These are phyloP conservation scores for Cryphonectria radicalis DNA, from an alignment of 2,329 filamentous ascomycete species.

Conservation along the genomic window DNA sequence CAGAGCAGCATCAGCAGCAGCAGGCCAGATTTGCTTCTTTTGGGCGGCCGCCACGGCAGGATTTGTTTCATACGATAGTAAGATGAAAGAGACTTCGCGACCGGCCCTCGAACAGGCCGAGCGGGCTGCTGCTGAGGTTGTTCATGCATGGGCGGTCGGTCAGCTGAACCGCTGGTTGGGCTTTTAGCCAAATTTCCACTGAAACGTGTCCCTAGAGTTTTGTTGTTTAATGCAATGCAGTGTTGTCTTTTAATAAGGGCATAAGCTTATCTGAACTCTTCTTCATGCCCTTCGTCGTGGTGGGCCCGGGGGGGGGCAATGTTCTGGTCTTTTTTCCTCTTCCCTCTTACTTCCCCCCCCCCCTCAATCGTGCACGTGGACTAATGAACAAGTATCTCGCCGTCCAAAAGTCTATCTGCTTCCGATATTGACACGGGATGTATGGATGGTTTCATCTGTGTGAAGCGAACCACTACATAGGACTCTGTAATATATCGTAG, in stretches of 20 bases:
- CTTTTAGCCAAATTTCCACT: background rate
- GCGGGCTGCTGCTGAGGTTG: background rate
- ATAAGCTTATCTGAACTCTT: background rate
- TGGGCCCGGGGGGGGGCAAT: too few species aligned
- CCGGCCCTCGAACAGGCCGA: background rate
- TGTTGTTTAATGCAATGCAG: background rate
- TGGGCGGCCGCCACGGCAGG: background rate
- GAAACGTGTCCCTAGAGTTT: background rate
- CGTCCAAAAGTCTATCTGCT: background rate
- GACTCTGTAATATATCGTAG: too few species aligned
- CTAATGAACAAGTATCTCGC: background rate
- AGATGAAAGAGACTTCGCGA: background rate
- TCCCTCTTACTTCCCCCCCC: too few species aligned
- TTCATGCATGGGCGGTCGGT: background rate
- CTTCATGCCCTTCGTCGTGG: background rate
- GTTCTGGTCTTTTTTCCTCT: background rate
- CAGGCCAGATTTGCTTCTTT: background rate
- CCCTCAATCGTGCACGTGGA: background rate
- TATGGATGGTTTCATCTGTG: too few species aligned
- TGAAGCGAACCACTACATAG: too few species aligned
- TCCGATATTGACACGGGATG: background rate
- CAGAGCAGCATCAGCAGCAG: background rate
- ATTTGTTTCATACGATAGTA: background rate
- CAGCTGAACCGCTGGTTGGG: background rate
- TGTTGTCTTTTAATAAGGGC: too few species aligned